These are phyloP conservation scores for Trypanosoma conorhini DNA, from an alignment of 208 protist species.

Conservation along the genomic window DNA sequence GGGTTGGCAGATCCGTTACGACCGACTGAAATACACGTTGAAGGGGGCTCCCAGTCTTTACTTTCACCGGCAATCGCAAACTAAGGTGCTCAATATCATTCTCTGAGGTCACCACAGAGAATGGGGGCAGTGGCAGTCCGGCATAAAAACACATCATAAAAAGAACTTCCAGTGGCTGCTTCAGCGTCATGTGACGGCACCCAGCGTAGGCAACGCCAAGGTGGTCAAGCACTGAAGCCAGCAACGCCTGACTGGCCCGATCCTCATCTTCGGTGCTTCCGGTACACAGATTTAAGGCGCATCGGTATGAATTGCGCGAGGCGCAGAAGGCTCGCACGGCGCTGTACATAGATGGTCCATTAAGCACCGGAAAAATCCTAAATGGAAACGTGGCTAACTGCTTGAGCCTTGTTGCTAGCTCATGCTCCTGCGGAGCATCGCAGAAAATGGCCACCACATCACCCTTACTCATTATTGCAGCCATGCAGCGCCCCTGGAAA, in stretches of 20 bases:
- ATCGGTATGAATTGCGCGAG: conserved; percentile 21
- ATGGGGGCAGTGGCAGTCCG: conserved; percentile 55
- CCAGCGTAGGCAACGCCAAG: conserved; percentile 45
- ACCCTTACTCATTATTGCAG: conserved; percentile 19
- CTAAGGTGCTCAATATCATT: conserved; percentile 30
- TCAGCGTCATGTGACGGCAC: conserved; percentile 48
- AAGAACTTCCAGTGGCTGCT: conserved; percentile 60
- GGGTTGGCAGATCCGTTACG: conserved; percentile 24
- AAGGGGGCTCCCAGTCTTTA: conserved; percentile 30
- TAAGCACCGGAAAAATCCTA: conserved; percentile 35
- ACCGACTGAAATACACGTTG: conserved; percentile 18
- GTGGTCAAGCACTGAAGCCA: conserved; percentile 49
- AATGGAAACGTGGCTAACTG: conserved; percentile 24
- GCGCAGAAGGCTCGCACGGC: conserved; percentile 35
- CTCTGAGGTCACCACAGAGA: conserved; percentile 38
- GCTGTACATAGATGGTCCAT: conserved; percentile 36
- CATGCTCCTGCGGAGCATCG: conserved; percentile 13
- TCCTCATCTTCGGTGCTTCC: conserved; percentile 32
- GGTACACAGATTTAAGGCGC: conserved; percentile 55
- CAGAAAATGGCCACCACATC: conserved; percentile 38
- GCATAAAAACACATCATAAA: conserved; percentile 85
- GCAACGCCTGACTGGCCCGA: conserved; percentile 36
- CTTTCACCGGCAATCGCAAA: conserved; percentile 19
- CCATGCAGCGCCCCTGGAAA: conserved; percentile 6
- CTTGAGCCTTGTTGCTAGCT: background rate